Conservation (phyloP, 192 early-diverging fungal genomes). For the Backusella tarrabulga region DNA sequence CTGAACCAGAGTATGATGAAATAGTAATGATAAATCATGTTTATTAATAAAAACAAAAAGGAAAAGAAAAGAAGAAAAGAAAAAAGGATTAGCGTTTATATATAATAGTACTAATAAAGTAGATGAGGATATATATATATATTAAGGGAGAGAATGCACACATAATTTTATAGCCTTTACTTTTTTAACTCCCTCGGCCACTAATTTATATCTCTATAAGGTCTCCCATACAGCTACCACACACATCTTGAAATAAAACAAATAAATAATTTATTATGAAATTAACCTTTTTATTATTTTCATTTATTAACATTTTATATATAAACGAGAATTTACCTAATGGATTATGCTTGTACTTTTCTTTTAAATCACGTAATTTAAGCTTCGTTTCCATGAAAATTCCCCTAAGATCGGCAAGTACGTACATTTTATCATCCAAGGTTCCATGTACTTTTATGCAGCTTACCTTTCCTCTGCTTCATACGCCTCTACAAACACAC, state of each 20-base stretch:
- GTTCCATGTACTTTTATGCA: background rate
- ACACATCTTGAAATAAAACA: background rate
- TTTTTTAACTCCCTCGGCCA: background rate
- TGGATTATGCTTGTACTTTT: background rate
- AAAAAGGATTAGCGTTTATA: background rate
- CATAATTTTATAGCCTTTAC: background rate
- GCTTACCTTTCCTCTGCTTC: constrained; percentile 15
- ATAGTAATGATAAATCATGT: background rate
- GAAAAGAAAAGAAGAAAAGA: background rate
- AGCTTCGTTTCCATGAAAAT: background rate
- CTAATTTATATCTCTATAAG: constrained; percentile 10
- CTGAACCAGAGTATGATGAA: background rate
- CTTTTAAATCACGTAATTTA: background rate
- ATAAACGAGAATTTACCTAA: background rate
- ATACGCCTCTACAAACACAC: background rate
- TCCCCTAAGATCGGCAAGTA: background rate
- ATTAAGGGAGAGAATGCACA: background rate
- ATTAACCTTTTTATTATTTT: background rate
- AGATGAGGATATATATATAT: background rate
- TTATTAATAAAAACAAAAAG: background rate
- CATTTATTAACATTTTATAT: too few species aligned
- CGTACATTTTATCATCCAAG: background rate
- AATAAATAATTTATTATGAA: background rate
- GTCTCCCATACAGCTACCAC: constrained; percentile 17
- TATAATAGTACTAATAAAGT: background rate